phyloP scores from a whole-genome alignment of 768 basidiomycete species.

The Amanita thiersii region DNA sequence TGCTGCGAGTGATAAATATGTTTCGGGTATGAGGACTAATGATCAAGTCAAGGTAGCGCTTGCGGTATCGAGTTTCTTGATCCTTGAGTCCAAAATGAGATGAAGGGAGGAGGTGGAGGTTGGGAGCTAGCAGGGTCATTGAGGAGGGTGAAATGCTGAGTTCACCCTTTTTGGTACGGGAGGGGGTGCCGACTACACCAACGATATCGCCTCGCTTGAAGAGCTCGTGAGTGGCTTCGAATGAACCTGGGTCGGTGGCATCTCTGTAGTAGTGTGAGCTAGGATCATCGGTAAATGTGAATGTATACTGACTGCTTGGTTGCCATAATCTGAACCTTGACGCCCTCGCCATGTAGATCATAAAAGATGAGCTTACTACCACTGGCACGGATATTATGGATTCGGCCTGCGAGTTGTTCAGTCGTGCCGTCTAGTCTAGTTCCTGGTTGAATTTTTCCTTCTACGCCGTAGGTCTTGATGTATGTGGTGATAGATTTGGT shows the following conservation, averaged over 20 bases:
- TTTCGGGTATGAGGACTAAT: slow-evolving; percentile 84
- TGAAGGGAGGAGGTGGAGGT: slow-evolving; percentile 92
- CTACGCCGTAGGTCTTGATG: slow-evolving; percentile 63
- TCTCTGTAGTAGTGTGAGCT: slow-evolving; percentile 34
- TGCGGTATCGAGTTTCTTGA: slow-evolving; percentile 94
- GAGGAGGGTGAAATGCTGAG: slow-evolving; percentile 78
- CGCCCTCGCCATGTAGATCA: slow-evolving; percentile 87
- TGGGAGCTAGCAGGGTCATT: slow-evolving; percentile 88
- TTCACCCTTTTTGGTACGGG: slow-evolving; percentile 93
- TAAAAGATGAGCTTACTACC: slow-evolving; percentile 88
- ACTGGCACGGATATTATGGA: slow-evolving; percentile 82
- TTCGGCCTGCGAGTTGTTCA: slow-evolving; percentile 79
- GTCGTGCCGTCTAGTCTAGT: slow-evolving; percentile 48
- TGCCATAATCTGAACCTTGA: slow-evolving; percentile 94
- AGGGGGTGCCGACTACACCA: slow-evolving; percentile 83
- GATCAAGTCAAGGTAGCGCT: slow-evolving; percentile 98
- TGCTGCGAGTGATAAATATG: slow-evolving; percentile 84
- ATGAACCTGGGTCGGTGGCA: slow-evolving; percentile 52
- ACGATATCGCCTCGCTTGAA: slow-evolving; percentile 97
- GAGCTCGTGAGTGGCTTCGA: slow-evolving; percentile 66
- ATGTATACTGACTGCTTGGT: slow-evolving; percentile 56
- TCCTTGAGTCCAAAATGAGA: slow-evolving; percentile 93
- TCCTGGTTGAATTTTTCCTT: slow-evolving; percentile 64
- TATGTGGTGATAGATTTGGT: slow-evolving; percentile 65
- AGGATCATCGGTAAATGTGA: background rate